Percentiles rank a stretch among this genome's conserved stretches.
These are phyloP conservation scores for Usnea hakonensis DNA, from an alignment of 495 filamentous ascomycete genomes.

Conservation along the genomic window DNA sequence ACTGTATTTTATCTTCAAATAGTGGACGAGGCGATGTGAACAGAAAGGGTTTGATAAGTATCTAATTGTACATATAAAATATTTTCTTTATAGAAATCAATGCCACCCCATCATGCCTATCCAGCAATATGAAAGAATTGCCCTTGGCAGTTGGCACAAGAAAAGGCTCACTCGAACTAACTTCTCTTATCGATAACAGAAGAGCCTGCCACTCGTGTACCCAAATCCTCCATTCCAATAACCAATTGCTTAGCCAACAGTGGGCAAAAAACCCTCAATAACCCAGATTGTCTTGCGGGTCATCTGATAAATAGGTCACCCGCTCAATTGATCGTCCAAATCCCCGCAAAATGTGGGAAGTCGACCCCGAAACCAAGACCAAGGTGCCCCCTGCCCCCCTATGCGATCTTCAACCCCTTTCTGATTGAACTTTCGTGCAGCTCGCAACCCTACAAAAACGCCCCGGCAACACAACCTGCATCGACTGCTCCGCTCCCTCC, in stretches of 20 bases:
- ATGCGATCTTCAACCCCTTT: not conserved
- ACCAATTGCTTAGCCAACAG: not conserved
- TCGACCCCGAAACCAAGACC: slow-evolving; percentile 87
- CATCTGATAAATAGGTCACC: not conserved
- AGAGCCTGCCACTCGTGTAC: not conserved
- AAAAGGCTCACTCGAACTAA: not conserved
- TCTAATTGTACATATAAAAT: not conserved
- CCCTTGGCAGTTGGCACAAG: too few species aligned
- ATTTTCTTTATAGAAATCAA: too few species aligned
- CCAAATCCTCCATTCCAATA: not conserved
- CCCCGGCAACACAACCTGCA: slow-evolving; percentile 77
- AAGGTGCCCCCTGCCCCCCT: slow-evolving; percentile 52
- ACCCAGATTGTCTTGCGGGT: not conserved
- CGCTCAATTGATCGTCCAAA: not conserved
- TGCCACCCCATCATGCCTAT: not conserved
- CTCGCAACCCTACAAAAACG: slow-evolving; percentile 82
- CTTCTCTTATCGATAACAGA: slow-evolving; percentile 4
- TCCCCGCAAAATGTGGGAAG: slow-evolving; percentile 57
- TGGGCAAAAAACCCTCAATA: not conserved
- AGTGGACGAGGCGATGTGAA: slow-evolving; percentile 2
- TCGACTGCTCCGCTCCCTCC: slow-evolving; percentile 87
- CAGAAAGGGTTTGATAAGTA: not conserved
- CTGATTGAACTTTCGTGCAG: slow-evolving; percentile 62
- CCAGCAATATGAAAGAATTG: too few species aligned
- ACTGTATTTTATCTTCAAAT: slow-evolving; percentile 17